Evolutionary conservation across 306 rosid genomes (phyloP).

Genomic region (Styphnolobium japonicum): DNA sequence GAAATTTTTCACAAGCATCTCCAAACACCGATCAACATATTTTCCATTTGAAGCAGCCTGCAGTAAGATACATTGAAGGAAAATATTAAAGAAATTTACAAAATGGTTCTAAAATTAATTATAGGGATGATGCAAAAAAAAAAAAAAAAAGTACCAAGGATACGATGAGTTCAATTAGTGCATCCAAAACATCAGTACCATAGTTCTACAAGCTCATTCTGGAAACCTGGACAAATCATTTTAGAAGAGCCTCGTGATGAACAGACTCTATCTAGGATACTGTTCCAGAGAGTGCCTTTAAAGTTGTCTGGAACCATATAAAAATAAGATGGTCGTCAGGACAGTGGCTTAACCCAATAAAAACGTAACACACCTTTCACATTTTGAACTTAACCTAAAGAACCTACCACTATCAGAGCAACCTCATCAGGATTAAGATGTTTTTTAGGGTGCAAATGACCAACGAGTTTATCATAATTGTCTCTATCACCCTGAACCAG

Average conservation of each 20-base stretch:
- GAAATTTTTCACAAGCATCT: constrained; percentile 64
- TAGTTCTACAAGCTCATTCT: constrained; percentile 67
- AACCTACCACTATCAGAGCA: constrained; percentile 56
- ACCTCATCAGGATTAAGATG: constrained; percentile 32
- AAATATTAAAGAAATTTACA: too few species aligned
- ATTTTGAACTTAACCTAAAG: not conserved
- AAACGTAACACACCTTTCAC: not conserved
- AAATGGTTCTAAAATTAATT: not conserved
- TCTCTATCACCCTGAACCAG: constrained; percentile 48
- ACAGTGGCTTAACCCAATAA: not conserved
- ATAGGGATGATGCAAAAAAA: too few species aligned
- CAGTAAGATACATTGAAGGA: not conserved
- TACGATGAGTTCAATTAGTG: constrained; percentile 59
- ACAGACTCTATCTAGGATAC: constrained; percentile 47
- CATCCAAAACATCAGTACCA: constrained; percentile 74
- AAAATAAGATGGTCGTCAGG: constrained; percentile 9
- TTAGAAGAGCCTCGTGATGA: constrained; percentile 54
- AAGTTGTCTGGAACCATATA: constrained; percentile 48
- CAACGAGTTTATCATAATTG: constrained; percentile 50
- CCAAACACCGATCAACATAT: constrained; percentile 55
- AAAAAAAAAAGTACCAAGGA: constrained; percentile 54
- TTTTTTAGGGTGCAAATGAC: constrained; percentile 27
- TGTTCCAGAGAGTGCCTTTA: constrained; percentile 67
- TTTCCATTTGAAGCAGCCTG: constrained; percentile 76
- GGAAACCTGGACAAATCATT: constrained; percentile 48